A percentile compares a stretch with the other conserved stretches of the same genome.
phyloP scores from a whole-genome alignment of 805 yeast species.

The Helenozyma rhizophorensis region DNA sequence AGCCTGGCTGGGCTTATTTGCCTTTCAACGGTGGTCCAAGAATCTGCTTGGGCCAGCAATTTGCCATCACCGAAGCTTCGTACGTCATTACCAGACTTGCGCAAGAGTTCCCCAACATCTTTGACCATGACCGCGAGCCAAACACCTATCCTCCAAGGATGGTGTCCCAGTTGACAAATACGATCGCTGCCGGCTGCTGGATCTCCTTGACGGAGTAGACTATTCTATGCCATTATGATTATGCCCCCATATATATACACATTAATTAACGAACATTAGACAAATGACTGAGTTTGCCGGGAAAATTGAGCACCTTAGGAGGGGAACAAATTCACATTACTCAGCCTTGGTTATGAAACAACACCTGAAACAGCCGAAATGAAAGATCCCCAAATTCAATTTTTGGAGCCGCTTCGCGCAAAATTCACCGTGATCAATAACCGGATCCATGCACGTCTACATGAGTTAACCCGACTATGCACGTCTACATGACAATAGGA shows the following conservation, averaged over 20 bases:
- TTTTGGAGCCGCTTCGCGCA: too few species aligned
- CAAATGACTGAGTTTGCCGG: too few species aligned
- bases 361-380: too few species aligned
- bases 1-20: constrained; percentile 9
- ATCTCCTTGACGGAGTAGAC: constrained; percentile 1
- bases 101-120: constrained; percentile 2
- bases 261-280: neutral
- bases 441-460: too few species aligned
- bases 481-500: too few species aligned
- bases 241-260: neutral
- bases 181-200: constrained; percentile 7
- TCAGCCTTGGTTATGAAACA: too few species aligned
- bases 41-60: constrained; percentile 11
- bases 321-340: too few species aligned
- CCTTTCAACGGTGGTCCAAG: constrained; percentile 14
- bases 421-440: too few species aligned
- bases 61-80: constrained; percentile 4
- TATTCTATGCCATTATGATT: neutral
- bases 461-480: too few species aligned
- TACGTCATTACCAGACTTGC: constrained; percentile 2
- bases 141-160: constrained; percentile 7
- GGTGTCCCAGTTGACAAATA: constrained; percentile 7
- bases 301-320: too few species aligned
- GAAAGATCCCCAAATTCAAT: too few species aligned
- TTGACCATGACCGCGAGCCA: constrained; percentile 4